Conservation (phyloP, 352 stramenopile species). For the Globisporangium spiculum region DNA sequence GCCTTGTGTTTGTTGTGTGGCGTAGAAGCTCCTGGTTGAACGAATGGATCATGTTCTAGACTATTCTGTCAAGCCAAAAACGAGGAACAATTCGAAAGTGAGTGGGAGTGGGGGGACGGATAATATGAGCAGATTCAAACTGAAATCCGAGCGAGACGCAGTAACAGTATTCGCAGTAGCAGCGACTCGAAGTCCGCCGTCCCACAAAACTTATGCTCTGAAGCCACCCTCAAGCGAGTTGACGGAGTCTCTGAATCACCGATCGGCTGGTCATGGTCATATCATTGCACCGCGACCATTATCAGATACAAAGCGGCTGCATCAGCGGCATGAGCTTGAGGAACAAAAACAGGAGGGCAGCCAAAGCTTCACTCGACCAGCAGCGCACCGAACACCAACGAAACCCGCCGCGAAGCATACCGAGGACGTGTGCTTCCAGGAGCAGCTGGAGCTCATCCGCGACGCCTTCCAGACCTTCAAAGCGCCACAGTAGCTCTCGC, state of each 20-base stretch:
- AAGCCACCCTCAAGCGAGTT: no score
- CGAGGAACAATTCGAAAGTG: neutral
- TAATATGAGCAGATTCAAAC: neutral
- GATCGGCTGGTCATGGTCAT: no score
- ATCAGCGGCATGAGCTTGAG: no score
- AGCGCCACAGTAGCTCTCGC: neutral
- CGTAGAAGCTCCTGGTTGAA: neutral
- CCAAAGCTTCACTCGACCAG: neutral
- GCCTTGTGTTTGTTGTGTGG: neutral
- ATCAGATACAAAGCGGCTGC: no score
- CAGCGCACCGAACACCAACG: neutral
- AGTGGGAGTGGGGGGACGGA: neutral
- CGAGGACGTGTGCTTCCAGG: constrained; percentile 22
- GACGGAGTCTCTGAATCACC: no score
- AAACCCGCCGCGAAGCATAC: neutral
- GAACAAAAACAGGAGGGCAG: neutral
- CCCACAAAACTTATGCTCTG: no score
- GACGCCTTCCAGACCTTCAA: constrained; percentile 28
- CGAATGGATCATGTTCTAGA: neutral
- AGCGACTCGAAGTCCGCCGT: no score
- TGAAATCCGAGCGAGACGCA: neutral
- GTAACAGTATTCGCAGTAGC: no score
- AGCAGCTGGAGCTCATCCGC: constrained; percentile 40
- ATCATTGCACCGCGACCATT: no score
- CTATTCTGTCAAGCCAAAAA: neutral